Base-by-base conservation (phyloP, 2,329 filamentous ascomycete species). In the Tolypocladium sp. region DNA sequence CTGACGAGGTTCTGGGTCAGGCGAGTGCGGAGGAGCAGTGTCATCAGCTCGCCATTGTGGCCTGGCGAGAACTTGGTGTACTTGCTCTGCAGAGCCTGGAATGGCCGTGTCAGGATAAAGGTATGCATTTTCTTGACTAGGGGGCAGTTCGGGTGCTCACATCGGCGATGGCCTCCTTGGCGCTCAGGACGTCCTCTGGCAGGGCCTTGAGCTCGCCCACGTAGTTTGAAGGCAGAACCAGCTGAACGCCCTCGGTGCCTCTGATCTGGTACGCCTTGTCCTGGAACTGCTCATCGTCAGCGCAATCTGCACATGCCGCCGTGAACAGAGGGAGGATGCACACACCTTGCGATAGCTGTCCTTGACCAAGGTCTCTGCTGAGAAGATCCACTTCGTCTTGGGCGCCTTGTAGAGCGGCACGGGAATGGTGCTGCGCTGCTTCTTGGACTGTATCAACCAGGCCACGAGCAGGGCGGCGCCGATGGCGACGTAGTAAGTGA, bases 61-160 rank as follows among this genome's bases (percentile, higher is more conserved):
- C 79, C 79, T 2, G 77, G 73, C 25, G 72, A 74, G 63, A 82
- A 80, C 56, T 79, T 76, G 25, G 79, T 82, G 67, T 81, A 81
- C 57, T 78, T 75, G 69, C 76, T 79, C 66, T 80, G 68, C 64
- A 82, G 75, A 3, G 79, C 79, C 77, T 80, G 55, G 6, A 33
- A 10, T 7, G 49, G 33, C n/a, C 15, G 27, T 8, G 17, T 42
- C 30, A 41, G 40, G 37, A 30, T 57, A 33, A 59, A n/a, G n/a
- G n/a, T n/a, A n/a, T n/a, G 58, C 20, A 55, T 33, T n/a, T 42
- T 9, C 7, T 4, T 20, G 22, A 20, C 33, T n/a, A 27, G 9
- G 13, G 37, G 33, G n/a, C 41, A 42, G 20, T 15, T 9, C 7
- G 35, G 13, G 10, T 44, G 62, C 65, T 55, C 59, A 79, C 77